Conservation (phyloP, 2,329 filamentous ascomycete genomes). For the Phialophora chinensis region DNA sequence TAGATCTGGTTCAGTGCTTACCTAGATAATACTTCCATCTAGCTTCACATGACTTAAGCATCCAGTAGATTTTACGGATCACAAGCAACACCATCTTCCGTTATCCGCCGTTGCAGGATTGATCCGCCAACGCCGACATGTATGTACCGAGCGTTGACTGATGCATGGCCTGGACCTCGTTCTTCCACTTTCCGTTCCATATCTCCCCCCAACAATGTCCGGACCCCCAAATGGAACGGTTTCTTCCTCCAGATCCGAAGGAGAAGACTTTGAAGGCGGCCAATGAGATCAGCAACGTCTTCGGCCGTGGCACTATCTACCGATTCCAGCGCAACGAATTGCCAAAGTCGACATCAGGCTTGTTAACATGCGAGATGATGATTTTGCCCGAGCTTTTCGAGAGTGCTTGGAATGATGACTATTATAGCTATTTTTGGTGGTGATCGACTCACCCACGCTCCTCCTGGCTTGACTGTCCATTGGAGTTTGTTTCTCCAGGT, state of each 20-base stretch:
- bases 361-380: too few relatives aligned
- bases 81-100: slow-evolving; percentile 48
- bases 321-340: slow-evolving; percentile 49
- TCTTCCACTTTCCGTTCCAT: slow-evolving; percentile 47
- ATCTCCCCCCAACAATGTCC: slow-evolving; percentile 48
- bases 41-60: slow-evolving; percentile 47
- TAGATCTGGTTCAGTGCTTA: slow-evolving; percentile 48
- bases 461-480: too few relatives aligned
- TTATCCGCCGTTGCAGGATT: slow-evolving; percentile 47
- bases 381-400: too few relatives aligned
- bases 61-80: slow-evolving; percentile 52
- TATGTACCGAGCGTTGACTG: slow-evolving; percentile 46
- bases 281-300: slow-evolving; percentile 48
- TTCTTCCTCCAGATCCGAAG: slow-evolving; percentile 43
- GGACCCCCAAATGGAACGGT: slow-evolving; percentile 45
- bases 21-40: slow-evolving; percentile 49
- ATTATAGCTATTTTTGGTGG: too few relatives aligned
- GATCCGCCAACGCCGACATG: slow-evolving; percentile 50
- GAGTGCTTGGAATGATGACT: too few relatives aligned
- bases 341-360: slow-evolving; percentile 49
- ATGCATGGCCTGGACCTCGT: slow-evolving; percentile 44
- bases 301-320: slow-evolving; percentile 45
- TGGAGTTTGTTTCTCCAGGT: too few relatives aligned
- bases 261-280: slow-evolving; percentile 47
- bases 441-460: too few relatives aligned